phyloP scores from a whole-genome alignment of 768 basidiomycete genomes.

The Termitomyces bulborhizus region DNA sequence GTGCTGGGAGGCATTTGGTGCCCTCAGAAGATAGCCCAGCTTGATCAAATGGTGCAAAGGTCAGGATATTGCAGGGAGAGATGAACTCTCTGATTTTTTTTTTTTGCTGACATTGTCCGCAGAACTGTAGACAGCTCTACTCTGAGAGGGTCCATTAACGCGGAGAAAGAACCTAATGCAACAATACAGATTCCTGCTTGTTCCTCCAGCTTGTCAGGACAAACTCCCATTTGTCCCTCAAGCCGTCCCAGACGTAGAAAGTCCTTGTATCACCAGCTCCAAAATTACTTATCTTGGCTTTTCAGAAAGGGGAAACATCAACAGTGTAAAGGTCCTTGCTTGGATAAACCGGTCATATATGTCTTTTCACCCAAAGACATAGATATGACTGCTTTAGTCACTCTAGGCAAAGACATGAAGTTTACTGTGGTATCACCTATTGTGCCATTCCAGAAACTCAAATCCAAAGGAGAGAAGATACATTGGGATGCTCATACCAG shows the following conservation, averaged over 20 bases:
- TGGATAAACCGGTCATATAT: conserved; percentile 30
- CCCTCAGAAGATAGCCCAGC: not conserved
- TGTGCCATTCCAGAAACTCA: conserved; percentile 16
- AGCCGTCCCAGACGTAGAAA: not conserved
- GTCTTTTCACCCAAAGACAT: conserved; percentile 23
- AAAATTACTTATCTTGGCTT: conserved; percentile 1
- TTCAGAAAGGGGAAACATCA: conserved; percentile 2
- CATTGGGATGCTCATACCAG: conserved; percentile 27
- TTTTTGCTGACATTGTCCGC: not conserved
- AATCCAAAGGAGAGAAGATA: conserved; percentile 14
- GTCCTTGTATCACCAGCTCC: conserved; percentile 2
- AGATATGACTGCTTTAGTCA: conserved; percentile 22
- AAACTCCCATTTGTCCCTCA: not conserved
- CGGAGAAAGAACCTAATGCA: not conserved
- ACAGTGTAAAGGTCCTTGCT: not conserved
- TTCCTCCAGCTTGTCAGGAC: not conserved
- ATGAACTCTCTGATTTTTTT: too few species aligned
- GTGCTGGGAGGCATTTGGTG: not conserved
- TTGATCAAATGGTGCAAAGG: not conserved
- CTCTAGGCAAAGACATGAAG: conserved; percentile 24
- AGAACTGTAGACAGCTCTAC: not conserved
- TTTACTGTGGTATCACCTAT: conserved; percentile 30
- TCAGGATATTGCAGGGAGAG: not conserved
- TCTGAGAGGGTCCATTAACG: not conserved
- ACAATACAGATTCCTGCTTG: not conserved